These are phyloP conservation scores for Ophiostoma novo-ulmi DNA, from an alignment of 2,329 filamentous ascomycete genomes.

Conservation along the genomic window DNA sequence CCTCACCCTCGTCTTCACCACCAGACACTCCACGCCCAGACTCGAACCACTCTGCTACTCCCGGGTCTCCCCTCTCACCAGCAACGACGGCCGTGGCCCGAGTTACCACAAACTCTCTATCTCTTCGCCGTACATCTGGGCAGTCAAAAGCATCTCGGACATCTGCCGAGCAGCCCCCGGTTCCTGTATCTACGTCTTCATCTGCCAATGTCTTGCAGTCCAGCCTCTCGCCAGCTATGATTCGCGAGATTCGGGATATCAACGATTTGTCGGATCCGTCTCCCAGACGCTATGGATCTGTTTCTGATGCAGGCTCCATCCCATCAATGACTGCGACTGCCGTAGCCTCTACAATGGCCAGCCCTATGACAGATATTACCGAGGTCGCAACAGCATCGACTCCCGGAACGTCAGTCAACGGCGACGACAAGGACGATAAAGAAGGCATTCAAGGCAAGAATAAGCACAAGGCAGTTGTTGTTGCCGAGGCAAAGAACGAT, in stretches of 20 bases:
- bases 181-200: neutral
- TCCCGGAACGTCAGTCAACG: neutral
- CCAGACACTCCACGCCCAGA: neutral
- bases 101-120: neutral
- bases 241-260: constrained; percentile 17
- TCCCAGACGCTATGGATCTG: constrained; percentile 4
- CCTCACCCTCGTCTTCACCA: neutral
- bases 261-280: constrained; percentile 2
- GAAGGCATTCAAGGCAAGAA: neutral
- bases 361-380: constrained; percentile 18
- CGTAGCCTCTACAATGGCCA: constrained; percentile 1
- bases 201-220: constrained; percentile 14
- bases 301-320: constrained; percentile 18
- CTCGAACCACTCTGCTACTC: neutral
- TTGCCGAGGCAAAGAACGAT: neutral
- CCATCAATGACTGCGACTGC: constrained; percentile 16
- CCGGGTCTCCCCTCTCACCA: neutral
- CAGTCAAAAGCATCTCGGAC: neutral
- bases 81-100: constrained; percentile 8
- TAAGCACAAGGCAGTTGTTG: neutral
- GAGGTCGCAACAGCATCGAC: constrained; percentile 8
- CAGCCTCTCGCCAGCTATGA: constrained; percentile 15
- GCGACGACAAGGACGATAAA: neutral
- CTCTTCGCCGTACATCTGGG: neutral
- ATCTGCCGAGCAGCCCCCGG: neutral